Conservation (phyloP, 306 rosid species). For the Quercus gilva region DNA sequence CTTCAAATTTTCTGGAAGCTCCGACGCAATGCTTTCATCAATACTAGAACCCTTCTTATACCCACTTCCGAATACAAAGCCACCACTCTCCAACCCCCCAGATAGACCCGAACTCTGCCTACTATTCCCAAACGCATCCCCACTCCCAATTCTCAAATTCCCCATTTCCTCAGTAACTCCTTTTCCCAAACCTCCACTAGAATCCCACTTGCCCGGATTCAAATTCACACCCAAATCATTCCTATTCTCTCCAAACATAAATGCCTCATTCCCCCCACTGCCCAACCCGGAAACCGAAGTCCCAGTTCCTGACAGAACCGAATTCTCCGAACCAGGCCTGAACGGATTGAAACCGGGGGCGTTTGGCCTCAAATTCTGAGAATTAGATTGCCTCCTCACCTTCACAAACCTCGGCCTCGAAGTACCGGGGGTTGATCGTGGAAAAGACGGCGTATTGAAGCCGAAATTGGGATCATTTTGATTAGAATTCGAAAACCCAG, state of each 20-base stretch:
- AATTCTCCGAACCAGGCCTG: constrained; percentile 21
- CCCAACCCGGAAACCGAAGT: constrained; percentile 20
- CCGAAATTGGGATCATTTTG: constrained; percentile 28
- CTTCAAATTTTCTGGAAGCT: constrained; percentile 50
- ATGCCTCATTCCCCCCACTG: constrained; percentile 31
- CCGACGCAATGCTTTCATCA: constrained; percentile 26
- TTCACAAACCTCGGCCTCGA: constrained; percentile 65
- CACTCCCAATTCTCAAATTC: constrained; percentile 47
- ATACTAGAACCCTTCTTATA: constrained; percentile 3
- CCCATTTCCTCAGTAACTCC: constrained; percentile 45
- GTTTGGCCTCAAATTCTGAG: constrained; percentile 38
- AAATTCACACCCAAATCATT: constrained; percentile 13
- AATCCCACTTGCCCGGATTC: constrained; percentile 10
- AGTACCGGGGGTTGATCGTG: constrained; percentile 45
- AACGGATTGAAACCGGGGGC: constrained; percentile 53
- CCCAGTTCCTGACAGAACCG: constrained; percentile 17
- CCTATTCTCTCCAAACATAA: constrained; percentile 33
- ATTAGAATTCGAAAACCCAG: constrained; percentile 43
- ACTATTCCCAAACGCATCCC: constrained; percentile 32
- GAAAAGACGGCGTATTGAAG: constrained; percentile 39
- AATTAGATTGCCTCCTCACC: constrained; percentile 50
- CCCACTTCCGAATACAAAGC: constrained; percentile 13
- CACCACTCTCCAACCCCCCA: constrained; percentile 9
- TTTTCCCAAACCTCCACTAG: constrained; percentile 8
- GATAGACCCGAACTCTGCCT: constrained; percentile 4